Evolutionary conservation across 2,329 filamentous ascomycete genomes (phyloP).

Genomic region (Calonectria hawksworthii): DNA sequence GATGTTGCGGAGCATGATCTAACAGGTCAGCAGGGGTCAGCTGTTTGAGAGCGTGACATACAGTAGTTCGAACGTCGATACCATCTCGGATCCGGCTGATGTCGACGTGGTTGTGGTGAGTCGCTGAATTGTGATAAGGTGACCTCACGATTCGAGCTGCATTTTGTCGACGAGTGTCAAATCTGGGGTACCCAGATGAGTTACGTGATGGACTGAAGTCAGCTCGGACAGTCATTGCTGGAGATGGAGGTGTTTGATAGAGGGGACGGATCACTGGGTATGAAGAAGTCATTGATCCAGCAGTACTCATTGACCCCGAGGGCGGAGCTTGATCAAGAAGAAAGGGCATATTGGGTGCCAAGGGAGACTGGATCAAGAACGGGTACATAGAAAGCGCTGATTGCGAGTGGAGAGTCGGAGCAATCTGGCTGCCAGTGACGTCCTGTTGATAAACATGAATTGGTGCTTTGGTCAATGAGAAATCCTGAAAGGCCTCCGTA

Average conservation of each 20-base stretch:
- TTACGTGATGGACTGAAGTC: conserved; percentile 58
- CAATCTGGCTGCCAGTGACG: not conserved
- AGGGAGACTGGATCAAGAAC: conserved; percentile 49
- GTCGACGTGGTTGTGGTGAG: conserved; percentile 74
- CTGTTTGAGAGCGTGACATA: conserved; percentile 54
- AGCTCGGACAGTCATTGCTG: conserved; percentile 51
- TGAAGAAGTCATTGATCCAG: conserved; percentile 48
- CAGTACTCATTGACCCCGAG: conserved; percentile 38
- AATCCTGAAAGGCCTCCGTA: conserved; percentile 33
- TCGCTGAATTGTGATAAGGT: conserved; percentile 61
- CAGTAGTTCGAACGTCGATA: conserved; percentile 81
- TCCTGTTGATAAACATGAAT: conserved; percentile 26
- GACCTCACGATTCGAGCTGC: conserved; percentile 61
- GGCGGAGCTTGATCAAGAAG: conserved; percentile 45
- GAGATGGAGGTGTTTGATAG: conserved; percentile 51
- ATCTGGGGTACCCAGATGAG: conserved; percentile 50
- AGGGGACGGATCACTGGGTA: conserved; percentile 48
- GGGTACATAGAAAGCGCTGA: conserved; percentile 50
- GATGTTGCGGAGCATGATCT: conserved; percentile 97
- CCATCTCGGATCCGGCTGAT: conserved; percentile 73
- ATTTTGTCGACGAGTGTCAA: conserved; percentile 63
- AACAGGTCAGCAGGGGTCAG: conserved; percentile 24
- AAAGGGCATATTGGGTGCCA: conserved; percentile 47
- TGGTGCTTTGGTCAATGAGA: conserved; percentile 34
- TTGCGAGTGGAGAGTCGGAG: conserved; percentile 38